Evolutionary conservation across 2,329 filamentous ascomycete species (phyloP).

Genomic region (Cordyceps cateniannulata): DNA sequence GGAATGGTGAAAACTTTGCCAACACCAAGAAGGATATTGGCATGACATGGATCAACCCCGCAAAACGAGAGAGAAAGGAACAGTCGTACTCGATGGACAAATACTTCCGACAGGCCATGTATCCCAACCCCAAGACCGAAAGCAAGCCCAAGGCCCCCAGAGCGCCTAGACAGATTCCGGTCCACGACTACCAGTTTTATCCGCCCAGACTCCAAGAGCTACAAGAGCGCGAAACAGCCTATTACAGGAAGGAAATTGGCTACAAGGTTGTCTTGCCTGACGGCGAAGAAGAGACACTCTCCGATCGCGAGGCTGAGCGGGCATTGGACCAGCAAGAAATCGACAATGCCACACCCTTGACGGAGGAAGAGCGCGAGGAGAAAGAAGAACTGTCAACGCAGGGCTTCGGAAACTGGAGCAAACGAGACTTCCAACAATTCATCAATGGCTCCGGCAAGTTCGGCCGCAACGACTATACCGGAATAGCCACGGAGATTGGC

Average conservation of each 20-base stretch:
- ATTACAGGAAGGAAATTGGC: slow-evolving; percentile 89
- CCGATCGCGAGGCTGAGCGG: slow-evolving; percentile 80
- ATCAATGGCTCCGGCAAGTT: slow-evolving; percentile 92
- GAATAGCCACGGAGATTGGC: slow-evolving; percentile 84
- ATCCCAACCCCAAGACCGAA: slow-evolving; percentile 72
- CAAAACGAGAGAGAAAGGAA: slow-evolving; percentile 97
- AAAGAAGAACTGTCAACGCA: slow-evolving; percentile 76
- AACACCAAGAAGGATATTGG: slow-evolving; percentile 88
- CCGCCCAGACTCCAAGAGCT: slow-evolving; percentile 76
- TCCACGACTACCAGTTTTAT: slow-evolving; percentile 98
- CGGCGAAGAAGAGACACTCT: slow-evolving; percentile 78
- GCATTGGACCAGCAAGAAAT: slow-evolving; percentile 87
- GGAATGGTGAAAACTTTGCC: slow-evolving; percentile 96
- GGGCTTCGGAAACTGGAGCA: slow-evolving; percentile 93
- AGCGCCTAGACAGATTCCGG: slow-evolving; percentile 82
- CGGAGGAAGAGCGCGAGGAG: slow-evolving; percentile 80
- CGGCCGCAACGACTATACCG: slow-evolving; percentile 76
- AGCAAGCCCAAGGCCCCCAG: slow-evolving; percentile 93
- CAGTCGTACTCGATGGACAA: slow-evolving; percentile 98
- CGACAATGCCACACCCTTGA: slow-evolving; percentile 81
- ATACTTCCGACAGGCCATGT: slow-evolving; percentile 89
- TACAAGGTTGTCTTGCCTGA: slow-evolving; percentile 91
- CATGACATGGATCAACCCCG: slow-evolving; percentile 94
- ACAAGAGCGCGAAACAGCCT: slow-evolving; percentile 94
- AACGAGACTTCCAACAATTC: slow-evolving; percentile 96